Percentiles rank a stretch among this genome's conserved stretches.
Conservation (phyloP, 441 rosid genomes). For the Omphalea diandra region DNA sequence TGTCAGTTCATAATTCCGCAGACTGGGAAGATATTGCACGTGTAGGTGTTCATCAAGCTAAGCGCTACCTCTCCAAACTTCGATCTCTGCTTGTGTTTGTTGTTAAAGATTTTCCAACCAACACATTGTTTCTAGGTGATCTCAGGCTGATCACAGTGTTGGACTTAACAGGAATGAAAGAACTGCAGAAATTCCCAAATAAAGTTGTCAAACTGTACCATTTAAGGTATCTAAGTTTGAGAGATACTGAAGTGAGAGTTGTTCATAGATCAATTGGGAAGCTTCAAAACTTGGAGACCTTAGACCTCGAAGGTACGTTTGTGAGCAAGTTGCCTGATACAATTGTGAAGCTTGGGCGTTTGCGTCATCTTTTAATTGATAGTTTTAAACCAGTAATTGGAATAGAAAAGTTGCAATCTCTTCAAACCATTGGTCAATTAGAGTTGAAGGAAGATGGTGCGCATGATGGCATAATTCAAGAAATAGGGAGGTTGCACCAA, state of each 20-base stretch:
- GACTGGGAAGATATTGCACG: no score
- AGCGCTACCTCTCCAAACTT: no score
- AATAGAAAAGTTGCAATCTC: constrained; percentile 2
- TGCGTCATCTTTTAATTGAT: constrained; percentile 14
- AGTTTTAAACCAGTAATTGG: constrained; percentile 10
- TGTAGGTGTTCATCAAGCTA: no score
- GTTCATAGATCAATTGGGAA: constrained; percentile 17
- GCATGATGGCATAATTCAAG: not conserved
- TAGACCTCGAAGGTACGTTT: constrained; percentile 19
- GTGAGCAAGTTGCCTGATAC: constrained; percentile 19
- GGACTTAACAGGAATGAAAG: constrained; percentile 10
- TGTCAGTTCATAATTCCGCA: no score
- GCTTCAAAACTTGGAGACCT: constrained; percentile 22
- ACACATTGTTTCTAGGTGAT: not conserved
- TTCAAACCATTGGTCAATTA: constrained; percentile 15
- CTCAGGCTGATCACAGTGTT: constrained; percentile 9
- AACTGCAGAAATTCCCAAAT: constrained; percentile 13
- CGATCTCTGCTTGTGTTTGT: no score
- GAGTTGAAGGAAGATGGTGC: not conserved
- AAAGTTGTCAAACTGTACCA: constrained; percentile 14
- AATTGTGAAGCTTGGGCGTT: constrained; percentile 7
- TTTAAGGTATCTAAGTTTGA: constrained; percentile 21
- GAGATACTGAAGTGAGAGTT: constrained; percentile 4
- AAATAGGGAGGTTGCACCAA: constrained; percentile 16
- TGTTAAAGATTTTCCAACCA: no score